Base-by-base conservation (phyloP, 2,329 filamentous ascomycete species). In the Thielaviopsis ethacetica region DNA sequence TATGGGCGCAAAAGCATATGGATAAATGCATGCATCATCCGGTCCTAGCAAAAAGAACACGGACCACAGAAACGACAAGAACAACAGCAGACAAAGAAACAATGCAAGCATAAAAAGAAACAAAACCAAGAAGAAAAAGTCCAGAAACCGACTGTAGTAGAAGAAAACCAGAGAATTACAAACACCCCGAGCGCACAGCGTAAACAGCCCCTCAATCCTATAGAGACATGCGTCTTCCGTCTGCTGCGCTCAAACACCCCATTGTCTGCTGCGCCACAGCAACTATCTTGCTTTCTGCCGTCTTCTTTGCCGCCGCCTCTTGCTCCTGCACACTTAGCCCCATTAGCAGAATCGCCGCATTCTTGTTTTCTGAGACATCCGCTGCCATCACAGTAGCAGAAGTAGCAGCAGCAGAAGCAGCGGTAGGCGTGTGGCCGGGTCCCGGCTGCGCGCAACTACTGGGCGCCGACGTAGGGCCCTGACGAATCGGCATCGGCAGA, bases 271-370 rank as follows among this genome's bases (percentile, higher is more conserved):
- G 61, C 71, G 66, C 52, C 66, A 63, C 19, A 22, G 24, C 38
- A 49, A 15, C 53, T 58, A n/a, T 55, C 54, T 30, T 56, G 62
- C 57, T 62, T 61, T 53, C 56, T 9, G 61, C 56, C n/a, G 52
- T 62, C 54, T 58, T 62, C 27, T 65, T 64, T 4, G 34, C 9
- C 54, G 58, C 26, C 17, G 30, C 30, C 7, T n/a, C 57, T 47
- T 62, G 59, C 62, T 74, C 72, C 56, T 68, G 65, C 21, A 75
- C 69, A 60, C 73, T 73, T 26, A 78, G 69, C 56, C 75, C 74
- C 73, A 78, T 72, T 44, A 78, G 65, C 5, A 76, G 65, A 61
- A 74, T 67, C 19, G 76, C 76, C 1, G 75, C 76, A n/a, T 54
- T 38, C 52, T 74, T 75, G 64, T 72, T 74, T 56, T 76, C 72